Base-by-base conservation (phyloP, 805 yeast species). In the Barnettozyma salicaria region DNA sequence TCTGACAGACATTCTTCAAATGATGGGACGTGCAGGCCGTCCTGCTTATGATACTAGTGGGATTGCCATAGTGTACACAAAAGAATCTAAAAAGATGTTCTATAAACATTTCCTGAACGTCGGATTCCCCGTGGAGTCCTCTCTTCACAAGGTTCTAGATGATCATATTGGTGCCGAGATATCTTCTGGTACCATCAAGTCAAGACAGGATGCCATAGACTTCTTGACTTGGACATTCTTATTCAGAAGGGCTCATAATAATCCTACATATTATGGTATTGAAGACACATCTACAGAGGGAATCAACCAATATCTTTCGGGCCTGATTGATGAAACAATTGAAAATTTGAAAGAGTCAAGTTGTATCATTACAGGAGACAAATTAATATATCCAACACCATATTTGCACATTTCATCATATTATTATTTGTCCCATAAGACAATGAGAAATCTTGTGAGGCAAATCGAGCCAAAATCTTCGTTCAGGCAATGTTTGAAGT, bases 21-120 rank as follows among this genome's bases (percentile, higher is more conserved):
- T 92, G 56, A 92, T 92, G 67, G 99, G 99, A 50, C 83, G 99
- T 65, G 98, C 98, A 14, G 99, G 99, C 61, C 78, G 99, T 61
- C 99, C 99, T 1, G 97, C 95, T 48, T 92, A 78, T 58, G 96
- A 92, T 47, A 76, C 77, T 32, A 80, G 75, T 55, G 99, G 98
- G 67, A 85, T 87, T 8, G 97, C 97, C 61, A 79, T 88, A 27
- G 69, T 94, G 21, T 80, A 90, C 56, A 92, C 98, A 0, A 70
- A 92, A 0, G 70, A 72, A 40, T 96, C 90, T 45, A 68, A 76
- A 36, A 64, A 92, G 30, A 90, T 85, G 55, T 95, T 88, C 53
- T 92, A 90, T 55, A 74, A 92, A 19, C 79, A 92, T 1, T 69
- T 89, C 24, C 70, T 92, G 19, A 80, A 95, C 2, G 96, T 92